Evolutionary conservation across 805 yeast genomes (phyloP).

Genomic region (Kuraishia hungarica): DNA sequence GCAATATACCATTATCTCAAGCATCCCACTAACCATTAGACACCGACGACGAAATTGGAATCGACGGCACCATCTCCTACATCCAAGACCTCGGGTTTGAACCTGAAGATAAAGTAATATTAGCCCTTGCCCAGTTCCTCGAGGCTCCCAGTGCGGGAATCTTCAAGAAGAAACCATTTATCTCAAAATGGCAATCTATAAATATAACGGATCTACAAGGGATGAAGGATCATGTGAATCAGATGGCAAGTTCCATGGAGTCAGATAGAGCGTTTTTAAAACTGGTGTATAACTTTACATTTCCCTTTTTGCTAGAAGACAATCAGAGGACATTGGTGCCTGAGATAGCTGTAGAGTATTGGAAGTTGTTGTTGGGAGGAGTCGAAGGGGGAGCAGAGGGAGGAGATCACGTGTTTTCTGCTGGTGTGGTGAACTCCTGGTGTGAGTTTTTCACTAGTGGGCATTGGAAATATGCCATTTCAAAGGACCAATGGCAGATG

Average conservation of each 20-base stretch:
- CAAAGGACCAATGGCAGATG: constrained; percentile 85
- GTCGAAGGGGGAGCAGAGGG: too few species aligned
- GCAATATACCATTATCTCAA: too few species aligned
- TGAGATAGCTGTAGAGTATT: constrained; percentile 65
- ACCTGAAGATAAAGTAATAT: constrained; percentile 66
- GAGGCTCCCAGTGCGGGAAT: constrained; percentile 60
- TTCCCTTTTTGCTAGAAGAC: constrained; percentile 52
- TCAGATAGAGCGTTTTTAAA: constrained; percentile 36
- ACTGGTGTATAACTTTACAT: constrained; percentile 63
- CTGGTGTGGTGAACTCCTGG: constrained; percentile 35
- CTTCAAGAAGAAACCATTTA: constrained; percentile 41
- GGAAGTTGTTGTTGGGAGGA: constrained; percentile 56
- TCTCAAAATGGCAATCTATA: constrained; percentile 44
- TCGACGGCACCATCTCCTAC: constrained; percentile 71
- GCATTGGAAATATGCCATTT: constrained; percentile 38
- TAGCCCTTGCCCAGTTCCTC: constrained; percentile 64
- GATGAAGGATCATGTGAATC: constrained; percentile 36
- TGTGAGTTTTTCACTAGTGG: constrained; percentile 38
- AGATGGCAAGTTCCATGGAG: constrained; percentile 23
- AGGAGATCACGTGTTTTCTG: constrained; percentile 32
- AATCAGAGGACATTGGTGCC: constrained; percentile 47
- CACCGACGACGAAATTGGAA: constrained; percentile 34
- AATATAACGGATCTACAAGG: constrained; percentile 21
- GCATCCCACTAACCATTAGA: background rate
- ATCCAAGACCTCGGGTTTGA: constrained; percentile 59